Base-by-base conservation (phyloP, 805 yeast species). In the Hanseniaspora mollemarum region DNA sequence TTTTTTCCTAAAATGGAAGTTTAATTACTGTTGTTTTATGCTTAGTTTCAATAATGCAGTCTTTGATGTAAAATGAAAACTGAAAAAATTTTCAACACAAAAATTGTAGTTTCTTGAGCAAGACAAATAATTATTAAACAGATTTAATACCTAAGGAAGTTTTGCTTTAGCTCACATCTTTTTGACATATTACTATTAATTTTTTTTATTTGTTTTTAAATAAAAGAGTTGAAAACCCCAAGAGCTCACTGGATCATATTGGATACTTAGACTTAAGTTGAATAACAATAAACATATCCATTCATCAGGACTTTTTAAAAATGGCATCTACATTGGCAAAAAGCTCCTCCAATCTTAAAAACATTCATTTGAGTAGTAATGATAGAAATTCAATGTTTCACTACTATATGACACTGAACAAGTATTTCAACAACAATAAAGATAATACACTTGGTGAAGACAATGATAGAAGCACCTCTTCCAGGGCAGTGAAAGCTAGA, bases 401-500 rank as follows among this genome's bases (percentile, higher is more conserved):
- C 25, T 45, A 45, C 9, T 45, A 45, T 15, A 45, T 45, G 49
- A 45, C 42, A 5, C 37, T 45, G 28, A 45, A 37, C 29, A 45
- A 45, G 26, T 45, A 37, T 21, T 45, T 28, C 31, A 36, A 36
- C 18, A 45, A 22, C 19, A 26, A 45, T 12, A 37, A 29, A n/a
- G 15, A 15, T 13, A 40, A 24, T 16, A 19, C 4, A 18, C 22
- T n/a, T 13, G 36, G 43, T 21, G 37, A 38, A 8, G 42, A 24
- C 9, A 13, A 22, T 16, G 65, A 64, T 51, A 61, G 68, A 49
- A 60, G 66, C 4, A 62, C 60, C 32, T 67, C 73, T 1, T 55
- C 67, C 12, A 64, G 92, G 53, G 88, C 88, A 4, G 78, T 77
- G 36, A 80, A 85, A 61, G 96, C 96, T 2, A 73, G 95, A 57